These are phyloP conservation scores for Pseudodiploospora longispora DNA, from an alignment of 2,329 filamentous ascomycete genomes.

Conservation along the genomic window DNA sequence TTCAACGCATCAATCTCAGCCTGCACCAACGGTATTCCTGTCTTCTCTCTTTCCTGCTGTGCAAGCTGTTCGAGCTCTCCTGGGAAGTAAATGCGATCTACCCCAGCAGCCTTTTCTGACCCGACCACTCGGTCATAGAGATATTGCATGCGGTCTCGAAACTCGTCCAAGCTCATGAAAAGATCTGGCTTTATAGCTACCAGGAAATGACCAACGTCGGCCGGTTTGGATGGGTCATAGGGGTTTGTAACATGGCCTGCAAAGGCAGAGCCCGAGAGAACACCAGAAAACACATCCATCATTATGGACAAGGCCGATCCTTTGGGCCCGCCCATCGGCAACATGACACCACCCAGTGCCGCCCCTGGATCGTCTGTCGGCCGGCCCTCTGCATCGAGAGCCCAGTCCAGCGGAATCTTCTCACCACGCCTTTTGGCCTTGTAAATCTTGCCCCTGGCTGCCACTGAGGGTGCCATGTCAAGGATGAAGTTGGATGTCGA, in stretches of 20 bases:
- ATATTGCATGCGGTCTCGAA: slow-evolving; percentile 52
- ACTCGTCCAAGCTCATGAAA: slow-evolving; percentile 64
- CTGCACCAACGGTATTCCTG: slow-evolving; percentile 51
- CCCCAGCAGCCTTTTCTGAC: slow-evolving; percentile 45
- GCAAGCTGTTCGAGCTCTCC: slow-evolving; percentile 54
- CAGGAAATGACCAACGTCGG: slow-evolving; percentile 68
- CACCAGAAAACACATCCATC: slow-evolving; percentile 85
- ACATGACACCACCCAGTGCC: slow-evolving; percentile 70
- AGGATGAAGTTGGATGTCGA: slow-evolving; percentile 54
- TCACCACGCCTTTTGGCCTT: slow-evolving; percentile 60
- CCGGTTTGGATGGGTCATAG: slow-evolving; percentile 61
- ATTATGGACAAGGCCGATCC: slow-evolving; percentile 70
- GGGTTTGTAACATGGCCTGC: slow-evolving; percentile 69
- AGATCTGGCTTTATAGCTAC: slow-evolving; percentile 67
- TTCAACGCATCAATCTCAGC: slow-evolving; percentile 50
- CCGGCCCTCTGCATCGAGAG: slow-evolving; percentile 60
- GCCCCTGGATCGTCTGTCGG: slow-evolving; percentile 63
- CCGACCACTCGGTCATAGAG: slow-evolving; percentile 46
- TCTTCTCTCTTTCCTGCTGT: slow-evolving; percentile 41
- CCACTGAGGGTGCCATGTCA: slow-evolving; percentile 66
- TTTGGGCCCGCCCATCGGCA: slow-evolving; percentile 80
- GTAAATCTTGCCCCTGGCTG: slow-evolving; percentile 65
- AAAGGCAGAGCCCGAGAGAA: slow-evolving; percentile 69
- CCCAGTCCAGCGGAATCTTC: slow-evolving; percentile 67
- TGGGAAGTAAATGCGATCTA: slow-evolving; percentile 53